These are phyloP conservation scores for Nitzschia putrida DNA, from an alignment of 108 stramenopile species.

Conservation along the genomic window DNA sequence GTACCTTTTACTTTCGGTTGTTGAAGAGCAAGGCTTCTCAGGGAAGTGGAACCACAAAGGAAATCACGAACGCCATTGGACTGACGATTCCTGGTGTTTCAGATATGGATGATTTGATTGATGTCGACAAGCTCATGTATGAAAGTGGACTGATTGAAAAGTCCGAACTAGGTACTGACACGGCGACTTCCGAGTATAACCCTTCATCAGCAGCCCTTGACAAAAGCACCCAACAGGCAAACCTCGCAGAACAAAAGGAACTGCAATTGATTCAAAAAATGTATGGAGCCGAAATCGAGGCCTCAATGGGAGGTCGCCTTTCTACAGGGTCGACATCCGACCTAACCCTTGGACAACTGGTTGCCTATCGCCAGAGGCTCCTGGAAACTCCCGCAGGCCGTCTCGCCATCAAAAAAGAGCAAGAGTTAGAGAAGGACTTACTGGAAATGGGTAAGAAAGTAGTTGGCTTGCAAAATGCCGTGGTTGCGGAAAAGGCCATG, in stretches of 20 bases:
- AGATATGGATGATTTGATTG: conserved; percentile 73
- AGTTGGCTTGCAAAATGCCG: conserved; percentile 69
- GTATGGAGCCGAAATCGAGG: conserved; percentile 31
- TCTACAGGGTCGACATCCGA: conserved; percentile 2
- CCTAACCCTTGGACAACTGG: conserved; percentile 47
- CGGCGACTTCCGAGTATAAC: conserved; percentile 31
- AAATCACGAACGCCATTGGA: conserved; percentile 52
- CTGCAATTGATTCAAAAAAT: conserved; percentile 15
- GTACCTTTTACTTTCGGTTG: conserved; percentile 74
- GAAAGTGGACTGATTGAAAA: conserved; percentile 85
- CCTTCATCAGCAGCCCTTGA: conserved; percentile 22
- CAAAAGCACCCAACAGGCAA: conserved; percentile 21
- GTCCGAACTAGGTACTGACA: conserved; percentile 67
- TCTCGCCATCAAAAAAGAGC: conserved; percentile 67
- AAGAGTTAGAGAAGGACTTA: conserved; percentile 70
- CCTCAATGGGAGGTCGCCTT: conserved; percentile 9
- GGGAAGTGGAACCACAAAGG: conserved; percentile 51
- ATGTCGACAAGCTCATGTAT: conserved; percentile 76
- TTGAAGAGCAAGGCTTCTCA: conserved; percentile 69
- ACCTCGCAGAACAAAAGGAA: conserved; percentile 26
- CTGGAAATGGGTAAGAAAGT: conserved; percentile 67
- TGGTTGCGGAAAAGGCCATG: conserved; percentile 78
- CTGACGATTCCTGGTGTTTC: conserved; percentile 67
- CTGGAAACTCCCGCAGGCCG: conserved; percentile 66
- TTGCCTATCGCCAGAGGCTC: conserved; percentile 63